These are phyloP conservation scores for Cladorrhinum samala DNA, from an alignment of 495 filamentous ascomycete species.

Conservation along the genomic window DNA sequence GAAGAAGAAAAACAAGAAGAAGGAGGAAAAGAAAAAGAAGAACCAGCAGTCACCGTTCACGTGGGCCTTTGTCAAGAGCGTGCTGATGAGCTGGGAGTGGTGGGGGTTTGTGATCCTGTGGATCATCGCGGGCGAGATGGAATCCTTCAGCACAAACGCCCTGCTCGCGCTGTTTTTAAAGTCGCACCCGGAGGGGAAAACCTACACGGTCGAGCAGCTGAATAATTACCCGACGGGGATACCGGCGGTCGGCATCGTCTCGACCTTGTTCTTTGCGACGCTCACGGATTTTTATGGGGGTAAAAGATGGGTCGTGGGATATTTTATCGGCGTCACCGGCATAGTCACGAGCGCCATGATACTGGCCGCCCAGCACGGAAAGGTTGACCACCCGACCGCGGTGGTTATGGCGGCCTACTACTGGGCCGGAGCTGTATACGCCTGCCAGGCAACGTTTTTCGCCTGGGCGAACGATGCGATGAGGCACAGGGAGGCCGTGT, in stretches of 20 bases:
- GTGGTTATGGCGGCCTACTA: constrained; percentile 49
- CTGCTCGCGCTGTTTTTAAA: constrained; percentile 43
- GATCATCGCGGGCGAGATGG: constrained; percentile 47
- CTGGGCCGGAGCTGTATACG: constrained; percentile 51
- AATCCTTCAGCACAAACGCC: constrained; percentile 46
- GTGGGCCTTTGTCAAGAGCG: constrained; percentile 29
- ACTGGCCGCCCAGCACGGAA: constrained; percentile 25
- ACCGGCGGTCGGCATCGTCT: constrained; percentile 45
- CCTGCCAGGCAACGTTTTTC: constrained; percentile 55
- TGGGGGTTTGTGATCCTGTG: constrained; percentile 48
- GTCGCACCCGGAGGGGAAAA: constrained; percentile 17
- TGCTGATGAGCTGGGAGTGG: constrained; percentile 44
- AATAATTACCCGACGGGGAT: constrained; percentile 50
- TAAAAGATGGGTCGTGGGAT: constrained; percentile 47
- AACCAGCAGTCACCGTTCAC: constrained; percentile 21
- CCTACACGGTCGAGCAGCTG: constrained; percentile 41
- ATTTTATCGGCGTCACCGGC: constrained; percentile 47
- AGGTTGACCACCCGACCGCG: background rate
- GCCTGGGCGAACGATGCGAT: constrained; percentile 57
- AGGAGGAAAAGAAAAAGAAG: background rate
- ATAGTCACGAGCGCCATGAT: constrained; percentile 45
- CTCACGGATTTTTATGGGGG: constrained; percentile 47
- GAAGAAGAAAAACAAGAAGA: background rate
- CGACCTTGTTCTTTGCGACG: constrained; percentile 52
- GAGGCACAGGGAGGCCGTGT: constrained; percentile 38